Evolutionary conservation across 768 basidiomycete species (phyloP), one percentile per base, ranked within the genome.

Genomic region (Trametes cinnabarina): DNA sequence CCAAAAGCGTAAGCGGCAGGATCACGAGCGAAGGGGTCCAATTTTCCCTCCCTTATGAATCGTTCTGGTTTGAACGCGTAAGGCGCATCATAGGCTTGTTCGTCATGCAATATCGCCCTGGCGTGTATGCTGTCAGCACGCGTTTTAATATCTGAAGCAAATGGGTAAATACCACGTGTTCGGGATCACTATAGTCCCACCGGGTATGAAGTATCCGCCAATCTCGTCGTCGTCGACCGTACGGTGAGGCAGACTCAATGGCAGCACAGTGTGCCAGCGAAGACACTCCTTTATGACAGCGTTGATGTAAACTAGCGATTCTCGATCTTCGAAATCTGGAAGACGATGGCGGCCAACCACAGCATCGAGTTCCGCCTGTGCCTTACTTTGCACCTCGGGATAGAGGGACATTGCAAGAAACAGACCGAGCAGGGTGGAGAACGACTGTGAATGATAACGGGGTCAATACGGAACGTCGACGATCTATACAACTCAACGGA

Each of bases 321-420:
- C 28, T 17, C 51, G 22, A 46, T 71, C 68, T 17, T 20, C 43
- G 34, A 58, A 43, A 6, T 43, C 53, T 0, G 69, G 70, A 35
- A 72, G 62, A 4, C 66, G 54, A 6, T 51, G 47, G 7, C 52
- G 1, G 32, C 67, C 66, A 2, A 72, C 47, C 5, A 70, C 62
- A 0, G 26, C 22, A 53, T 73, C 72, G 44, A 73, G 58, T 41
- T 73, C 70, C 1, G 51, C 63, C 35, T 69, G 72, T 1, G 66
- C 71, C 19, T 41, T 56, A 2, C 42, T 26, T 34, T 67, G 66
- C 2, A 68, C 58, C 1, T 65, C 59, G 39, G 73, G 76, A 61
- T 72, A 67, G 50, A 73, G 67, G 3, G 66, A 61, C 70, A 74
- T 72, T 1, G 71, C 73, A 11, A 74, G 59, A 46, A 74, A 67